Evolutionary conservation across 2,329 filamentous ascomycete species (phyloP), one percentile per base, ranked within the genome.

Genomic region (Hymenoscyphus repandus): DNA sequence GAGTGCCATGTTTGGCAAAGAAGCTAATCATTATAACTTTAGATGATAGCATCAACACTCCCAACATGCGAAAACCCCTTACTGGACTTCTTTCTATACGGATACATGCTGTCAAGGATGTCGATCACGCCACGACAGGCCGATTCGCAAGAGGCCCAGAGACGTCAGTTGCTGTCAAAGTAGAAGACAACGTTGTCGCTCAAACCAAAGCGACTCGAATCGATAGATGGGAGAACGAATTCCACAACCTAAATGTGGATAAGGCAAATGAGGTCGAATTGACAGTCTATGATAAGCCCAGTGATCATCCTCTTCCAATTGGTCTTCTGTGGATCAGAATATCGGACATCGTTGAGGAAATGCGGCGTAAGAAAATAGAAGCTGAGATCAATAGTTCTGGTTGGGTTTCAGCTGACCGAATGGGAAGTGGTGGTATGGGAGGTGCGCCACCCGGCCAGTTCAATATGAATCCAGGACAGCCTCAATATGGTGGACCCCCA

Each of bases 241-340:
- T 85, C 33, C 93, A 96, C 69, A 90, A 85, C 52, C 85, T 99
- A 55, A 89, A 93, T 58, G 93, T 99, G 50, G 92, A 97, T 71
- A 97, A 97, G 74, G 93, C 93, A 47, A 99, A 99, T 69, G 93
- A 99, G 71, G 90, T 99, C 55, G 93, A 99, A 68, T 81, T 99
- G 48, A 97, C 90, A 0, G 91, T 99, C 10, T 99, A 99, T 69
- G 93, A 99, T 69, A 96, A 95, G 72, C 85, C 90, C 2, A 84
- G 85, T 56, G 91, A 96, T 62, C 88, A 95, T 61, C 85, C 91
- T 12, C 83, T 95, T 46, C 93, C 93, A 37, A 96, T 99, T 63
- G 93, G 86, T 50, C 84, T 99, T 78, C 79, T 97, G 12, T 99
- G 93, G 93, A 85, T 99, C 52, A 81, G 93, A 53, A 92, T 99